Conservation (phyloP, 345 rosid species). For the Garcia nutans region DNA sequence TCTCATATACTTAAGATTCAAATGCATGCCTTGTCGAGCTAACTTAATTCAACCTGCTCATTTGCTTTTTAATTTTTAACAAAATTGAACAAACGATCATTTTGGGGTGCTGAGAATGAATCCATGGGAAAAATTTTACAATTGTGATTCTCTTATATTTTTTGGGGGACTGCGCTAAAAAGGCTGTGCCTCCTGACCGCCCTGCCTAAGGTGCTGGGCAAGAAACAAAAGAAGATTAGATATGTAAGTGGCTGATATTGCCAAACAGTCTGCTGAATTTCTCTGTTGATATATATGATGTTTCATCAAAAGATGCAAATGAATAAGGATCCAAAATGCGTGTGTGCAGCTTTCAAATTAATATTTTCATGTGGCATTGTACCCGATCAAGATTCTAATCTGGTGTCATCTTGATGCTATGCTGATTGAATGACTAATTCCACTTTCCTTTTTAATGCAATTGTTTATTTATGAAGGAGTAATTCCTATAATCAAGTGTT, state of each 20-base stretch:
- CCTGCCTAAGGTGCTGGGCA: neutral
- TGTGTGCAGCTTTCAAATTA: neutral
- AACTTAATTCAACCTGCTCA: too few species aligned
- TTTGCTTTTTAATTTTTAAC: too few species aligned
- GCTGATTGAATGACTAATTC: neutral
- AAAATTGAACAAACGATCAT: too few species aligned
- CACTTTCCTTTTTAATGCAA: neutral
- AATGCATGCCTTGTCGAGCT: too few species aligned
- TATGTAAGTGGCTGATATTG: neutral
- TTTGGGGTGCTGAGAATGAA: too few species aligned
- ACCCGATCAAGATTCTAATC: neutral
- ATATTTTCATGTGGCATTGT: conserved; percentile 1
- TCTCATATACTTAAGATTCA: too few species aligned
- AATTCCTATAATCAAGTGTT: neutral
- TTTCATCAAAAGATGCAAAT: neutral
- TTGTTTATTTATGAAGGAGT: neutral
- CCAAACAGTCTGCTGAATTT: neutral
- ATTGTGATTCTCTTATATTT: too few species aligned
- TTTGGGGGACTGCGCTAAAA: too few species aligned
- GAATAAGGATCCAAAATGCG: neutral
- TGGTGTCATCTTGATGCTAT: neutral
- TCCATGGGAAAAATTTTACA: too few species aligned
- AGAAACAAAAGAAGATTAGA: neutral
- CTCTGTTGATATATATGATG: neutral
- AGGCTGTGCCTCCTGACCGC: too few species aligned